Evolutionary conservation across 169 alveolate genomes (phyloP).

Genomic region (Fabrea salina): DNA sequence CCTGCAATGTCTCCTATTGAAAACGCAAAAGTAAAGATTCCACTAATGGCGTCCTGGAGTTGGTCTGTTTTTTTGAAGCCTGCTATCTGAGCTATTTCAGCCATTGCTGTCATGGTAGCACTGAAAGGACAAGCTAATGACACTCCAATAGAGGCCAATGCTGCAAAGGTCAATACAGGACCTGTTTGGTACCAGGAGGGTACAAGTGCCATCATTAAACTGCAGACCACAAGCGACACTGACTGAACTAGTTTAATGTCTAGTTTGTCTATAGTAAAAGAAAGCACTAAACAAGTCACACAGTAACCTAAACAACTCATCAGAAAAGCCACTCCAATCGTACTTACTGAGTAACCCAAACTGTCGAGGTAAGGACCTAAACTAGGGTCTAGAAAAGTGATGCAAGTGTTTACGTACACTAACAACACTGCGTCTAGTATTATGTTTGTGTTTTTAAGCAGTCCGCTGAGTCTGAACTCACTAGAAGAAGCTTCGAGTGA

Average conservation of each 20-base stretch:
- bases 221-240: not conserved
- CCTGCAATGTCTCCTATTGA: not conserved
- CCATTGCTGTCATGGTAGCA: not conserved
- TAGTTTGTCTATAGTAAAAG: no score
- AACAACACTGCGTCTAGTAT: not conserved
- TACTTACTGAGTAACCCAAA: not conserved
- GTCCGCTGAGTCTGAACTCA: no score
- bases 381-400: not conserved
- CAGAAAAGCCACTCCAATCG: not conserved
- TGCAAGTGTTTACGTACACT: not conserved
- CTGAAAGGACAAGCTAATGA: not conserved
- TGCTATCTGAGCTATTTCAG: not conserved
- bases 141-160: not conserved
- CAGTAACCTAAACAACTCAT: not conserved
- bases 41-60: not conserved
- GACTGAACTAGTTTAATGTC: no score
- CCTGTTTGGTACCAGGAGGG: not conserved
- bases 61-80: not conserved
- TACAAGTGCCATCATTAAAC: not conserved
- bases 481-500: no score
- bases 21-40: not conserved
- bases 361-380: not conserved
- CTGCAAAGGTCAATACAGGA: not conserved
- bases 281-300: not conserved
- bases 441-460: not conserved